Evolutionary conservation across 768 basidiomycete genomes (phyloP).

Genomic region (Termitomyces titanicus): DNA sequence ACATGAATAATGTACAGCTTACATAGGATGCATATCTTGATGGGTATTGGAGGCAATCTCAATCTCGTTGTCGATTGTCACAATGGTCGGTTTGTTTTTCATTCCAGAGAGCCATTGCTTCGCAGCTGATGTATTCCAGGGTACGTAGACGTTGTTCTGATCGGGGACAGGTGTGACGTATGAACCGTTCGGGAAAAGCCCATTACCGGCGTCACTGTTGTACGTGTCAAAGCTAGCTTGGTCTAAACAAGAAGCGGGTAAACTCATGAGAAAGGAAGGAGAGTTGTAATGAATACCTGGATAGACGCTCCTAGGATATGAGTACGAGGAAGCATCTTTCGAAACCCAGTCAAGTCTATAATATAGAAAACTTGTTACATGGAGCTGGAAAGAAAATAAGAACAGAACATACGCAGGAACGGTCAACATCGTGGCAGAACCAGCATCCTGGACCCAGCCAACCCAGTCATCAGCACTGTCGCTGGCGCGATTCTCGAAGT

Average conservation of each 20-base stretch:
- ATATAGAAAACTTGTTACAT: neutral
- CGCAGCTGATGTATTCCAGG: constrained; percentile 45
- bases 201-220: constrained; percentile 45
- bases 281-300: constrained; percentile 29
- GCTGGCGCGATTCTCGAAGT: constrained; percentile 48
- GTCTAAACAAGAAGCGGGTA: constrained; percentile 20
- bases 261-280: neutral
- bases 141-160: constrained; percentile 36
- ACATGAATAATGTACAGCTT: constrained; percentile 9
- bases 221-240: constrained; percentile 44
- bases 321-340: constrained; percentile 50
- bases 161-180: constrained; percentile 35
- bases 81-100: constrained; percentile 43
- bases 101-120: constrained; percentile 42
- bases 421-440: constrained; percentile 39
- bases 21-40: constrained; percentile 55
- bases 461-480: constrained; percentile 47
- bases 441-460: constrained; percentile 43
- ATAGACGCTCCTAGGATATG: constrained; percentile 41
- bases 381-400: neutral
- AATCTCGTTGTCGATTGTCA: constrained; percentile 54
- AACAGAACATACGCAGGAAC: constrained; percentile 44
- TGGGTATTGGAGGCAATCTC: constrained; percentile 52
- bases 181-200: constrained; percentile 46
- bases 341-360: constrained; percentile 53